Evolutionary conservation across 2,329 filamentous ascomycete genomes (phyloP).

Genomic region (Esteya vermicola): DNA sequence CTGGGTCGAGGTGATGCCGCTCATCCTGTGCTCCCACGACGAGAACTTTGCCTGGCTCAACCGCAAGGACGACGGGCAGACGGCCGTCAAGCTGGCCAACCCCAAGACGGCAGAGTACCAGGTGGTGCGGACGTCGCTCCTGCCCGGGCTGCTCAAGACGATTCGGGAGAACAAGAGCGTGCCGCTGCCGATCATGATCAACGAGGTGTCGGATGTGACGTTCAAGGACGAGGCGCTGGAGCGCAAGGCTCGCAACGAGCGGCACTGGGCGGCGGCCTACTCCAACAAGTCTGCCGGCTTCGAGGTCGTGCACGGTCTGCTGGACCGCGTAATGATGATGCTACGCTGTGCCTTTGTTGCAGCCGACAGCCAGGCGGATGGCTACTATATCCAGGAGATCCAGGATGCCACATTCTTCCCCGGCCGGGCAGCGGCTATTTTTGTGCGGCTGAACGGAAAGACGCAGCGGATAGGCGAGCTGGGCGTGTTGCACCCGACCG

Average conservation of each 20-base stretch:
- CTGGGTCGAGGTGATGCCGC: slow-evolving; percentile 90
- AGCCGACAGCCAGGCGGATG: slow-evolving; percentile 36
- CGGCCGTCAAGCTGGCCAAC: slow-evolving; percentile 74
- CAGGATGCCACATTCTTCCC: slow-evolving; percentile 84
- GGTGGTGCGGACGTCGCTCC: slow-evolving; percentile 72
- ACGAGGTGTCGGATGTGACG: slow-evolving; percentile 80
- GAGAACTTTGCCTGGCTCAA: slow-evolving; percentile 97
- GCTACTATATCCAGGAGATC: slow-evolving; percentile 91
- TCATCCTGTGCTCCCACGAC: slow-evolving; percentile 93
- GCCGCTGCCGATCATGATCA: slow-evolving; percentile 77
- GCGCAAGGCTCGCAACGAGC: slow-evolving; percentile 78
- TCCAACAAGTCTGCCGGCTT: slow-evolving; percentile 92
- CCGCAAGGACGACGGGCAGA: slow-evolving; percentile 71
- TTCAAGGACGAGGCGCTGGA: slow-evolving; percentile 76
- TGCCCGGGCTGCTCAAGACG: slow-evolving; percentile 84
- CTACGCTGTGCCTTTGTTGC: slow-evolving; percentile 70
- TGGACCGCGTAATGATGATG: slow-evolving; percentile 89
- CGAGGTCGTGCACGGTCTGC: slow-evolving; percentile 84
- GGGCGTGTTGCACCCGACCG: slow-evolving; percentile 84
- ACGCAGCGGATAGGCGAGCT: slow-evolving; percentile 72
- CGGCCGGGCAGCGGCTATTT: slow-evolving; percentile 77
- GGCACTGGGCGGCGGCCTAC: slow-evolving; percentile 91
- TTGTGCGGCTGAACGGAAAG: slow-evolving; percentile 61
- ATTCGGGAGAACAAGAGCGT: slow-evolving; percentile 88
- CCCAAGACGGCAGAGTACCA: slow-evolving; percentile 91